These are phyloP conservation scores for Aureobasidium musti DNA, from an alignment of 2,329 filamentous ascomycete genomes.

Conservation along the genomic window DNA sequence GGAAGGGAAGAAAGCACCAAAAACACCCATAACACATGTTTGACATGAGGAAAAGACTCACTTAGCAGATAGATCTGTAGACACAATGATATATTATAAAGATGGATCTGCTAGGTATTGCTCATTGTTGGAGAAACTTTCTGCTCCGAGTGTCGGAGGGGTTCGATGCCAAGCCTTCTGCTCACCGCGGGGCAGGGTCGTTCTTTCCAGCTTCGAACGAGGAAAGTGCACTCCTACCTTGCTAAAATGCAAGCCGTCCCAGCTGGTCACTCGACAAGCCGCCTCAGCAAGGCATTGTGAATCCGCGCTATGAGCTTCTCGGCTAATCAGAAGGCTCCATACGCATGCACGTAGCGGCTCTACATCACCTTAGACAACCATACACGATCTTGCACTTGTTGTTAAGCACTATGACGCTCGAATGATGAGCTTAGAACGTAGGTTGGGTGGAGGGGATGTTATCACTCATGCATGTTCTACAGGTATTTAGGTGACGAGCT, in stretches of 20 bases:
- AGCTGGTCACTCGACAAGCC: background rate
- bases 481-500: background rate
- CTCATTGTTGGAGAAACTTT: conserved; percentile 27
- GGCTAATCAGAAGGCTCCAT: background rate
- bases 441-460: background rate
- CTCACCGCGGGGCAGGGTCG: background rate
- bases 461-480: background rate
- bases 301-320: too few relatives aligned
- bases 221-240: background rate
- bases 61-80: background rate
- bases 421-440: background rate
- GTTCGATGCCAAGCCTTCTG: background rate
- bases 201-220: background rate
- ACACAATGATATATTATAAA: conserved; percentile 1
- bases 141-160: conserved; percentile 20
- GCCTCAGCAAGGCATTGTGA: background rate
- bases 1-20: too few relatives aligned
- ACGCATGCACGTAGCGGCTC: background rate
- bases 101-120: conserved; percentile 3
- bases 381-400: background rate
- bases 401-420: conserved; percentile 10
- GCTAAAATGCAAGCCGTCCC: background rate
- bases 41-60: background rate
- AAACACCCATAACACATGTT: too few relatives aligned
- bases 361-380: background rate